Base-by-base conservation (phyloP, 768 basidiomycete genomes). In the Collybia nuda region DNA sequence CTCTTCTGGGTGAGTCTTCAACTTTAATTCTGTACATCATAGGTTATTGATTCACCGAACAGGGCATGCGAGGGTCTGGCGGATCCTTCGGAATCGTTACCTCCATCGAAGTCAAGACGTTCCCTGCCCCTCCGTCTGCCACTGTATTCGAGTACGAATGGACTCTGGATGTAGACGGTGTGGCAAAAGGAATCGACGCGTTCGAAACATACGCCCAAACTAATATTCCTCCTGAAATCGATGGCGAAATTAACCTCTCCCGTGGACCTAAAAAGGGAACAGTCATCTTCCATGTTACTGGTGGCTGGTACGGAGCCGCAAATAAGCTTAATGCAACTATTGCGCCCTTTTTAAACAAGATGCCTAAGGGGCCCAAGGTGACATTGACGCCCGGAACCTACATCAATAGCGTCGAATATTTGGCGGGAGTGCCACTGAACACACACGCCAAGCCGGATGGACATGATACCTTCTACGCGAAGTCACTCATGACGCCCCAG, bases 1-100 rank as follows among this genome's bases (percentile, higher is more conserved):
- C 65, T 84, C 0, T 84, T 81, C 61, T 82, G 75, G 69, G 80
- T 78, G 56, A 29, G 44, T 22, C 18, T 44, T 7, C 24, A 40
- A 22, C 35, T 38, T 42, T 40, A 47, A 21, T n/a, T 23, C 21
- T 23, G 2, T 18, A 12, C n/a, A 19, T 82, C 80, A 12, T 41
- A 21, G 12, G 3, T 41, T n/a, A 41, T 11, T 23, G 12, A 35
- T 8, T 3, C 6, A 26, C 3, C 2, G n/a, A 15, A 47, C 29
- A 61, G 62, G 62, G 47, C 12, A 51, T 63, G 50, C 52, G 62
- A 9, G 62, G 62, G 6, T 43, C 62, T 24, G 62, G 24, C 24
- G 24, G 24, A 7, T 26, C 24, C 3, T 26, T 26, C 24, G 24
- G 24, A 26, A 26, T 26, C 7, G 48, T 51, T n/a, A 62, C 61